Evolutionary conservation across 2,329 filamentous ascomycete species (phyloP), one percentile per base, ranked within the genome.

Genomic region (Monilinia vaccinii-corymbosi): DNA sequence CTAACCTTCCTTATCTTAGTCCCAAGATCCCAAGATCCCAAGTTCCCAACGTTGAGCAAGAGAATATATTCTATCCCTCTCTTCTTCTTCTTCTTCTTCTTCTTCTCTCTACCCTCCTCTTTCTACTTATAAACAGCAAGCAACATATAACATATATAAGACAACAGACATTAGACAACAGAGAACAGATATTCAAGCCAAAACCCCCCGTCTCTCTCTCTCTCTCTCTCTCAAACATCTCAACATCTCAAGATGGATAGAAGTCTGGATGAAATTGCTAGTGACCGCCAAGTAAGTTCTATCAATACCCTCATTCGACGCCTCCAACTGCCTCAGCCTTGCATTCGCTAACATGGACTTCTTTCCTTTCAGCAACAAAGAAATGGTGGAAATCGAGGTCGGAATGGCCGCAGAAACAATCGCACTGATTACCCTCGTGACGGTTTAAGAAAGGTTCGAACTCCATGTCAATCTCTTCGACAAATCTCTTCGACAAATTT

Each of bases 361-460:
- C 60, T 69, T 32, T 21, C 50, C 60, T 69, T 32, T 21, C 48
- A 53, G 60, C 28, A 55, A 34, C 60, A 71, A 68, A 65, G 68
- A 67, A 64, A 65, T 61, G 65, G 68, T 62, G 66, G 69, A 58
- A 61, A 63, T 65, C 66, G 69, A 63, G 67, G 68, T 62, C 65
- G 69, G 60, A 69, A 68, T 62, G 68, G 67, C 55, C 70, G 68
- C 59, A 70, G 70, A 65, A 67, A 66, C 64, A 70, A 55, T 47
- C 64, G 70, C 47, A 70, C 65, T 64, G 78, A 79, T 50, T 86
- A 81, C 69, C 87, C 88, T 71, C 87, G 89, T 76, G 89, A 94
- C 77, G 89, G 89, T 76, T 83, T 93, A 73, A 92, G 87, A 91
- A 95, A 95, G 91, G 91, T 93, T 74, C 49, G 71, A 61, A 13